Evolutionary conservation across 208 protist species (phyloP).

Genomic region (Plasmodiophora brassicae): DNA sequence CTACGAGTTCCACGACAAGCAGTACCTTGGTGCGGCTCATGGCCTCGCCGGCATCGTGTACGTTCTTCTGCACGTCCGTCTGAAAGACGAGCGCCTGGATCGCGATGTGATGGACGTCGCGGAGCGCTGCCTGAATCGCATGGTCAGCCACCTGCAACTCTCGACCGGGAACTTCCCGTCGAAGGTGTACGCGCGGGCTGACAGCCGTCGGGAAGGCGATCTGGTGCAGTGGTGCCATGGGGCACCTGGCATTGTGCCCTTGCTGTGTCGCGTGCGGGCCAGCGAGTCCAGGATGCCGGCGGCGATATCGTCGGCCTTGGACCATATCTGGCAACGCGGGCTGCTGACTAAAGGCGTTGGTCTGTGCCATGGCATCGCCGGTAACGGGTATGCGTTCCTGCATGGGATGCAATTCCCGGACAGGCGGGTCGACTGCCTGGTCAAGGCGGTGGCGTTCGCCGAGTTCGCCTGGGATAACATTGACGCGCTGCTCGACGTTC

Average conservation of each 20-base stretch:
- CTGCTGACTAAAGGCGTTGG: not conserved
- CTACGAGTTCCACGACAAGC: not conserved
- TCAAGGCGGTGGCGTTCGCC: not conserved
- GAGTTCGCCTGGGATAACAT: not conserved
- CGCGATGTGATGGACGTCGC: not conserved
- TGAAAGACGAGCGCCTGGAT: not conserved
- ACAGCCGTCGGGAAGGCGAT: not conserved
- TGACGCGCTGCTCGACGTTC: not conserved
- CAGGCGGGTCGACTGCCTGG: not conserved
- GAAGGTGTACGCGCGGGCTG: not conserved
- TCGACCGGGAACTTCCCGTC: not conserved
- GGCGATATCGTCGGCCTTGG: not conserved
- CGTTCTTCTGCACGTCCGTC: not conserved
- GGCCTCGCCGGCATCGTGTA: conserved; percentile 8
- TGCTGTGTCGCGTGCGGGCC: not conserved
- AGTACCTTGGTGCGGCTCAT: not conserved
- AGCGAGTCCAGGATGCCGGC: not conserved
- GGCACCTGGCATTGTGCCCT: not conserved
- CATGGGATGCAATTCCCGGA: not conserved
- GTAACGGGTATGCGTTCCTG: conserved; percentile 15
- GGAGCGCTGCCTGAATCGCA: not conserved
- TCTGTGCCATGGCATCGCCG: conserved; percentile 24
- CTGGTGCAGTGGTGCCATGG: conserved; percentile 27
- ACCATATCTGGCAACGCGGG: conserved; percentile 1
- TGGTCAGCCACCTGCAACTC: not conserved